Base-by-base conservation (phyloP, 768 basidiomycete genomes). In the Paxillus ammoniavirescens region DNA sequence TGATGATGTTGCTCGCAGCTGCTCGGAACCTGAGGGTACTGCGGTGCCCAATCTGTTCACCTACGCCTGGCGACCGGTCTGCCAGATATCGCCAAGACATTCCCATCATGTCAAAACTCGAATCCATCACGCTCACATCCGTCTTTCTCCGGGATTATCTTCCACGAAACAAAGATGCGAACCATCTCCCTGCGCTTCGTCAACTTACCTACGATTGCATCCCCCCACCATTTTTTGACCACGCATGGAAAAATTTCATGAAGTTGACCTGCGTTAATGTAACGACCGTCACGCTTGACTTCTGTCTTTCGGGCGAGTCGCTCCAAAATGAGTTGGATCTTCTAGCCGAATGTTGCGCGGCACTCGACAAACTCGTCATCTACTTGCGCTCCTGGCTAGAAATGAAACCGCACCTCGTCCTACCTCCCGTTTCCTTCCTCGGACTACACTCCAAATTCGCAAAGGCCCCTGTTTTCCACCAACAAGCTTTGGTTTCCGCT, bases 161-260 rank as follows among this genome's bases (percentile, higher is more conserved):
- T 37, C 67, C 65, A 2, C 56, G 61, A 37, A 50, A 69, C 37
- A 67, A 62, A 37, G 53, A 61, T 31, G 56, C 52, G 37, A 69
- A 69, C 42, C 63, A 60, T 31, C 50, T 69, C 36, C 66, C 67
- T 31, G 62, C 67, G 28, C 66, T 69, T 37, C 61, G 67, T 35
- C 62, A 65, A 38, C 66, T 69, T 30, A 65, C 61, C 10, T 67
- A 69, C n/a, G 67, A 67, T 36, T 67, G 67, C 42, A 67, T 65
- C 21, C 67, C 67, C 4, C 67, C 63, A 2, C 65, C 66, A 17
- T 67, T 66, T 47, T 60, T 64, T 18, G 65, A 65, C 15, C 30
- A 58, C n/a, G 56, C 57, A n/a, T 67, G 67, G 66, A 66, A 58
- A 45, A 59, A 55, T 23, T 67, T 69, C 26, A 43, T 69, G 36